Conservation (phyloP, 352 stramenopile genomes). For the Globisporangium cylindrosporum region DNA sequence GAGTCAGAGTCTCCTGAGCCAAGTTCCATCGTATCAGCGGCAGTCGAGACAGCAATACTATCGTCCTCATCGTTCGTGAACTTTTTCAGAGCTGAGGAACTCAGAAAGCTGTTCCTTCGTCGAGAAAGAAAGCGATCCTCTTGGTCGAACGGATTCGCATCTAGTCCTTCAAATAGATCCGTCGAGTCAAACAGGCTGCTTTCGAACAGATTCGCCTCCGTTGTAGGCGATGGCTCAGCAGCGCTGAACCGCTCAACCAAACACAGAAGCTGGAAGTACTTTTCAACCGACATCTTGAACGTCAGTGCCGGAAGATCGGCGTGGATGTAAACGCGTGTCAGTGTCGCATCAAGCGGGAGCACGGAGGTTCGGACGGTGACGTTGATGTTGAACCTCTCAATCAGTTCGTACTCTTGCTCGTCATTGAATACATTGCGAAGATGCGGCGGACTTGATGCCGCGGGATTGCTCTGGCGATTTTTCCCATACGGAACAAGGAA, state of each 20-base stretch:
- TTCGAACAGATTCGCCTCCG: slow-evolving; percentile 13
- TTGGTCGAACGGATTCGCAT: slow-evolving; percentile 23
- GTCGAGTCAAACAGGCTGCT: slow-evolving; percentile 20
- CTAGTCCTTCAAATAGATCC: slow-evolving; percentile 19
- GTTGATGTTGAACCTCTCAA: slow-evolving; percentile 88
- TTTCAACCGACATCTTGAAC: slow-evolving; percentile 84
- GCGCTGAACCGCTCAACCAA: slow-evolving; percentile 62
- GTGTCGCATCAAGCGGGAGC: slow-evolving; percentile 76
- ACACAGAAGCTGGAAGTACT: slow-evolving; percentile 71
- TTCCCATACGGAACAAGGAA: slow-evolving; percentile 76
- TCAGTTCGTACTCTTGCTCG: slow-evolving; percentile 69
- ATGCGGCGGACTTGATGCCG: slow-evolving; percentile 30
- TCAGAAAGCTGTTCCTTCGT: slow-evolving; percentile 41
- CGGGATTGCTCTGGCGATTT: slow-evolving; percentile 13
- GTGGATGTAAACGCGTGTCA: slow-evolving; percentile 82
- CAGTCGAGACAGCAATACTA: slow-evolving; percentile 12
- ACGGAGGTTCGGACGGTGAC: slow-evolving; percentile 82
- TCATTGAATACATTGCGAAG: slow-evolving; percentile 39
- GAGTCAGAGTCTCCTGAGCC: slow-evolving; percentile 45
- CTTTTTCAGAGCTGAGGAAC: slow-evolving; percentile 45
- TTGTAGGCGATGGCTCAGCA: slow-evolving; percentile 10
- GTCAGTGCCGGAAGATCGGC: slow-evolving; percentile 78
- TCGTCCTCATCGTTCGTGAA: slow-evolving; percentile 45
- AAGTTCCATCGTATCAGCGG: slow-evolving; percentile 21
- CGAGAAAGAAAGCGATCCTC: slow-evolving; percentile 22